A percentile compares a stretch with the other conserved stretches of the same genome.
phyloP scores from a whole-genome alignment of 2,329 filamentous ascomycete species.

The Verticillium albo-atrum region DNA sequence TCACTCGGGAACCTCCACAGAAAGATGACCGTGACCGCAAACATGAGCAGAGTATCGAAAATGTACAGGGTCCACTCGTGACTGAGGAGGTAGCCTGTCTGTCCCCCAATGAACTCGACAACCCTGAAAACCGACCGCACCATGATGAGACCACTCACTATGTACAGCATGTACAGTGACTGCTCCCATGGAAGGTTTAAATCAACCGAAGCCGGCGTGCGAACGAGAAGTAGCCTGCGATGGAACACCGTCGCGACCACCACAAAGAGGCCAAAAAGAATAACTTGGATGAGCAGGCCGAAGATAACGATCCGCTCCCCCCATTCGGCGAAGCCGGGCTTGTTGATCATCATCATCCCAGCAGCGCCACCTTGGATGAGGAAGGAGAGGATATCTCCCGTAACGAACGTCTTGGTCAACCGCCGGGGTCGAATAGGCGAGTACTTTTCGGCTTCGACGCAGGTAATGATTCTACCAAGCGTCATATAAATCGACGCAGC shows the following conservation, averaged over 20 bases:
- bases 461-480: constrained; percentile 25
- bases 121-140: constrained; percentile 34
- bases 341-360: constrained; percentile 17
- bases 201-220: constrained; percentile 13
- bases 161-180: constrained; percentile 45
- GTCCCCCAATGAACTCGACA: constrained; percentile 33
- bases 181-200: constrained; percentile 17
- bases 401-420: constrained; percentile 43
- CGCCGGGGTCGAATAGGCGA: constrained; percentile 17
- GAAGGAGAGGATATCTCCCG: constrained; percentile 40
- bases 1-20: background rate
- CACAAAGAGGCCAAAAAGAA: constrained; percentile 53
- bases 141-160: constrained; percentile 43
- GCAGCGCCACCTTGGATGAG: constrained; percentile 33
- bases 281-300: constrained; percentile 52
- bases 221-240: constrained; percentile 18
- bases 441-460: constrained; percentile 14
- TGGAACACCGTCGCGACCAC: constrained; percentile 45
- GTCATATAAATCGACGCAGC: constrained; percentile 16
- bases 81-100: constrained; percentile 23
- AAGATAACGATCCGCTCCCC: constrained; percentile 52
- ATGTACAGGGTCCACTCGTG: constrained; percentile 30
- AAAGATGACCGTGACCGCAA: constrained; percentile 15
- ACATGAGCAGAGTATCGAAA: constrained; percentile 31
- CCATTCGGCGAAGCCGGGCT: constrained; percentile 14